Conservation (phyloP, 148 eudicot genomes). For the Silene latifolia region DNA sequence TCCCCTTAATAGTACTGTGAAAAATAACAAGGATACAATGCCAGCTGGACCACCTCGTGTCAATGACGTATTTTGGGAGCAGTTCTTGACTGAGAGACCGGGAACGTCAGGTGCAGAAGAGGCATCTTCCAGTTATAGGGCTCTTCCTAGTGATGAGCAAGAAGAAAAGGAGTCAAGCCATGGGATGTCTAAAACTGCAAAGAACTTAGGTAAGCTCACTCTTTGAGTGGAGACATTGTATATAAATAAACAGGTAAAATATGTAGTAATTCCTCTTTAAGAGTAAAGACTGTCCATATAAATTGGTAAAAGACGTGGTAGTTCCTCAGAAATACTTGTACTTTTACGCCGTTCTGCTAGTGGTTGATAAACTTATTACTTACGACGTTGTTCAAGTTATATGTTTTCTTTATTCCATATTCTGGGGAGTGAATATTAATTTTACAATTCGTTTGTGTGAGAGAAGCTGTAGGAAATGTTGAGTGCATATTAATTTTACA, state of each 20-base stretch:
- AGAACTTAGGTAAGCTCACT: constrained; percentile 51
- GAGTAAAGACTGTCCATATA: not conserved
- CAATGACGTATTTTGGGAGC: constrained; percentile 94
- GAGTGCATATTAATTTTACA: no score
- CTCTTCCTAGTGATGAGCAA: constrained; percentile 40
- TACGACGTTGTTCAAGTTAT: not conserved
- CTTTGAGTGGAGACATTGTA: constrained; percentile 34
- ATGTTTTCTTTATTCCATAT: not conserved
- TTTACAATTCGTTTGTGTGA: no score
- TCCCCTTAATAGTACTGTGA: constrained; percentile 21
- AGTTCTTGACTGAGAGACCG: constrained; percentile 86
- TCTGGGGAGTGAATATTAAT: not conserved
- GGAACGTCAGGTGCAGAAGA: constrained; percentile 75
- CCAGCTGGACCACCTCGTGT: constrained; percentile 45
- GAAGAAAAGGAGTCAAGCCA: constrained; percentile 48
- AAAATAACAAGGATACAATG: constrained; percentile 39
- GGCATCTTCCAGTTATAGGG: constrained; percentile 57
- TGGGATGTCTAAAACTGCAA: constrained; percentile 46
- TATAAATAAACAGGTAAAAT: constrained; percentile 10
- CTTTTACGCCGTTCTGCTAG: not conserved
- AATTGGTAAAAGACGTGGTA: not conserved
- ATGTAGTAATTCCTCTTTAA: constrained; percentile 9
- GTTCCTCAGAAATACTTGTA: not conserved
- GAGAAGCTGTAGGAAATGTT: no score
- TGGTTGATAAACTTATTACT: not conserved